These are phyloP conservation scores for Fusarium scirpi DNA, from an alignment of 2,329 filamentous ascomycete genomes.

Conservation along the genomic window DNA sequence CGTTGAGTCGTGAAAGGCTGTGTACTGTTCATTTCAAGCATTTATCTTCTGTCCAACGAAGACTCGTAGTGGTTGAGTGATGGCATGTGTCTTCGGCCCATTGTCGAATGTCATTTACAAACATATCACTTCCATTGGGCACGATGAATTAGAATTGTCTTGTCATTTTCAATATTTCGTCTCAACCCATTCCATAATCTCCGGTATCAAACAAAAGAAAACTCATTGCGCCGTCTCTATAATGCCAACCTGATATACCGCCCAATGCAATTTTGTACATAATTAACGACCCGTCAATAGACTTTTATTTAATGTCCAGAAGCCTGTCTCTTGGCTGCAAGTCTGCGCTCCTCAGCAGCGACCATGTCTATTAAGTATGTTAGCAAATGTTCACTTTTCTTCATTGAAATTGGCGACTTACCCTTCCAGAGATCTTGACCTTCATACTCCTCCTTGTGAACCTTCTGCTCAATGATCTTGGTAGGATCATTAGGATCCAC, in stretches of 20 bases:
- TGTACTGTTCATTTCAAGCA: background rate
- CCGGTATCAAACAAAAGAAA: background rate
- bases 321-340: conserved; percentile 57
- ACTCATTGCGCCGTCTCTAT: background rate
- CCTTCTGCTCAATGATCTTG: conserved; percentile 87
- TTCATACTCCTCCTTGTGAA: conserved; percentile 87
- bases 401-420: conserved; percentile 53
- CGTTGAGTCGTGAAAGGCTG: too few relatives aligned
- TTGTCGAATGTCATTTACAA: background rate
- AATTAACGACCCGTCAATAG: background rate
- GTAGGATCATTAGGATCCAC: conserved; percentile 84
- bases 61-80: background rate
- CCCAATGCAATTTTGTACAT: conserved; percentile 18
- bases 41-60: background rate
- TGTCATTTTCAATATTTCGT: background rate
- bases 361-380: conserved; percentile 78
- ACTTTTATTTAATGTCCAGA: background rate
- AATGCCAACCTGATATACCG: background rate
- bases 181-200: background rate
- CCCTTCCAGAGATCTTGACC: conserved; percentile 95
- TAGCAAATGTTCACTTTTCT: background rate
- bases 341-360: conserved; percentile 76
- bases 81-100: background rate
- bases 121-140: background rate
- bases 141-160: background rate